Evolutionary conservation across 2,329 filamentous ascomycete genomes (phyloP).

Genomic region (Lecanoromycetidae sp.): DNA sequence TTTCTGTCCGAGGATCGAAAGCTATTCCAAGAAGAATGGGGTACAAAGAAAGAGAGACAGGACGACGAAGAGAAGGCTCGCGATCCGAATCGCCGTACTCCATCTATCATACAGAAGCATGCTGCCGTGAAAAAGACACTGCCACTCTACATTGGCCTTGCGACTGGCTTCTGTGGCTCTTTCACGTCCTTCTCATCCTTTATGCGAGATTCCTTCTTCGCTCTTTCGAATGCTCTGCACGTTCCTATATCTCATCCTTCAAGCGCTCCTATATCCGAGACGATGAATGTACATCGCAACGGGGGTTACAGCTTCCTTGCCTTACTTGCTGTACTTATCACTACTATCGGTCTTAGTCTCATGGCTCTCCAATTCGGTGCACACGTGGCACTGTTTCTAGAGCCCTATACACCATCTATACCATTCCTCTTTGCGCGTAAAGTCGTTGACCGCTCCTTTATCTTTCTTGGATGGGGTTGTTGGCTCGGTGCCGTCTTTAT

Average conservation of each 20-base stretch:
- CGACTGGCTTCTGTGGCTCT: slow-evolving; percentile 78
- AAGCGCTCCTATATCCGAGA: slow-evolving; percentile 22
- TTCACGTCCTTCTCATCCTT: slow-evolving; percentile 86
- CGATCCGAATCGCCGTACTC: slow-evolving; percentile 7
- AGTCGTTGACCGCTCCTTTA: slow-evolving; percentile 50
- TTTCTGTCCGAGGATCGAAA: slow-evolving; percentile 69
- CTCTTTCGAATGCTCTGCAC: slow-evolving; percentile 61
- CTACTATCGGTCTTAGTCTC: slow-evolving; percentile 59
- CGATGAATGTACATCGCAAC: slow-evolving; percentile 41
- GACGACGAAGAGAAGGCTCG: slow-evolving; percentile 21
- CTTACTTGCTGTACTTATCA: slow-evolving; percentile 59
- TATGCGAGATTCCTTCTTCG: slow-evolving; percentile 66
- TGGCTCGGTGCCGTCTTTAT: slow-evolving; percentile 72
- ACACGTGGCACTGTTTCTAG: slow-evolving; percentile 56
- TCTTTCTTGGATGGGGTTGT: slow-evolving; percentile 55
- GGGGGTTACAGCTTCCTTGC: slow-evolving; percentile 77
- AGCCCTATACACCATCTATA: slow-evolving; percentile 48
- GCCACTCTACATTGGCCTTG: slow-evolving; percentile 74
- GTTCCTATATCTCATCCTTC: slow-evolving; percentile 35
- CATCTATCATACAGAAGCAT: slow-evolving; percentile 44
- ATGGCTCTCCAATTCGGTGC: slow-evolving; percentile 58
- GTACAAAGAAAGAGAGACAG: slow-evolving; percentile 29
- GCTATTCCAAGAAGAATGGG: slow-evolving; percentile 61
- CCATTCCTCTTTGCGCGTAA: slow-evolving; percentile 45
- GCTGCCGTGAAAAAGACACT: slow-evolving; percentile 66